Percentiles rank a stretch among this genome's conserved stretches.
These are phyloP conservation scores for Alternaria brassicae DNA, from an alignment of 2,329 filamentous ascomycete species.

Conservation along the genomic window DNA sequence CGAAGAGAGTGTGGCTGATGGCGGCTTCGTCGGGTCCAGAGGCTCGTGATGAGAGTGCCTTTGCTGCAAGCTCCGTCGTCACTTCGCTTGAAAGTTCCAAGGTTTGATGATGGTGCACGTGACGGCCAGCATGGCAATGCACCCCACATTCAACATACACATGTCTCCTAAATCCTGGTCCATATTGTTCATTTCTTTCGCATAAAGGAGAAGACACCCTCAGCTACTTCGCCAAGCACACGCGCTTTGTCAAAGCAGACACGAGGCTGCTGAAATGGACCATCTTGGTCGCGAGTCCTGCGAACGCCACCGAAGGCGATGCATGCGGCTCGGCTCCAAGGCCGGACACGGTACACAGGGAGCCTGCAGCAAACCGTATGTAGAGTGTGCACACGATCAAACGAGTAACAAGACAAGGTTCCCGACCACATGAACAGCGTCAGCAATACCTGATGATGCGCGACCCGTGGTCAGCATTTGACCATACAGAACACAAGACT, in stretches of 20 bases:
- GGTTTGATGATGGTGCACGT: slow-evolving; percentile 19
- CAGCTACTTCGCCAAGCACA: slow-evolving; percentile 12
- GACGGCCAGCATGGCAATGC: slow-evolving; percentile 17
- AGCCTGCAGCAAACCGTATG: slow-evolving; percentile 7
- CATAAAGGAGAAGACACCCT: slow-evolving; percentile 34
- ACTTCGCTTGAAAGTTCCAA: slow-evolving; percentile 31
- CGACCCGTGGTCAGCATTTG: slow-evolving; percentile 1
- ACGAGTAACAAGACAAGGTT: not conserved
- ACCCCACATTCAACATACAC: slow-evolving; percentile 18
- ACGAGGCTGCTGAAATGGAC: slow-evolving; percentile 1
- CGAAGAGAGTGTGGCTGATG: slow-evolving; percentile 13
- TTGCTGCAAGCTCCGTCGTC: slow-evolving; percentile 35
- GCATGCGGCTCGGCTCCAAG: slow-evolving; percentile 18
- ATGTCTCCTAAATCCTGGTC: slow-evolving; percentile 35
- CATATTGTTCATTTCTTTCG: slow-evolving; percentile 16
- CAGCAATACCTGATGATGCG: slow-evolving; percentile 4
- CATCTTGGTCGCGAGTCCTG: slow-evolving; percentile 3
- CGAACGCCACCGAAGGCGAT: slow-evolving; percentile 3
- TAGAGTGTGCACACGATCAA: slow-evolving; percentile 3
- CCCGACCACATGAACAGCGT: slow-evolving; percentile 1
- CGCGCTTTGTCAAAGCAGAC: slow-evolving; percentile 7
- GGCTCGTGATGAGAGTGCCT: slow-evolving; percentile 35
- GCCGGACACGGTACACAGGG: slow-evolving; percentile 2
- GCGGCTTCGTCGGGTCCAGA: slow-evolving; percentile 24
- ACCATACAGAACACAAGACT: slow-evolving; percentile 7